A percentile compares a stretch with the other conserved stretches of the same genome.
These are phyloP conservation scores for Aspergillus clavatus DNA, from an alignment of 2,329 filamentous ascomycete genomes.

Conservation along the genomic window DNA sequence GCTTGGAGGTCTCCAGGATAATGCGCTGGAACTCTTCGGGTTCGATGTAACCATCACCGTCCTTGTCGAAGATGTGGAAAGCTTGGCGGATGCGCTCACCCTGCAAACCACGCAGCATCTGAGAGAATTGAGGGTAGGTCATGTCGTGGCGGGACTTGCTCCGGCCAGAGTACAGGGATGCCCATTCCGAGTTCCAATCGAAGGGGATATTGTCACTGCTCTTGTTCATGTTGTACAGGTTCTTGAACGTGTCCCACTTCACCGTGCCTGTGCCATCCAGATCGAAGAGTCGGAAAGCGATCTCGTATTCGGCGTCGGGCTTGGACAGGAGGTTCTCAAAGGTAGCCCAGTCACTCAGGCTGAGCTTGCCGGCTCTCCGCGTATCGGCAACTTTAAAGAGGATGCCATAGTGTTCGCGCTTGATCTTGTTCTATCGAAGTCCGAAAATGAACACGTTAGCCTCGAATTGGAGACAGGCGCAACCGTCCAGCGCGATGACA, in stretches of 20 bases:
- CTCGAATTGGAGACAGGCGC: not conserved
- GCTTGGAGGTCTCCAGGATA: slow-evolving; percentile 83
- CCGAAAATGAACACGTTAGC: slow-evolving; percentile 15
- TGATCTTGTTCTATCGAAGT: slow-evolving; percentile 80
- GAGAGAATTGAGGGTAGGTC: slow-evolving; percentile 93
- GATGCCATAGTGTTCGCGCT: slow-evolving; percentile 88
- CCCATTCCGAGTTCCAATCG: slow-evolving; percentile 97
- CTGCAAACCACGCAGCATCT: slow-evolving; percentile 94
- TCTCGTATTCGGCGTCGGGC: slow-evolving; percentile 97
- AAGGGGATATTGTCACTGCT: slow-evolving; percentile 81
- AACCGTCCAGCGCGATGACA: slow-evolving; percentile 10
- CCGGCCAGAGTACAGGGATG: slow-evolving; percentile 84
- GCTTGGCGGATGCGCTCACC: slow-evolving; percentile 94
- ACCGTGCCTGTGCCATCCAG: slow-evolving; percentile 76
- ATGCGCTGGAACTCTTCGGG: slow-evolving; percentile 96
- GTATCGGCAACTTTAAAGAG: slow-evolving; percentile 90
- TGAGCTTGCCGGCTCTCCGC: slow-evolving; percentile 66
- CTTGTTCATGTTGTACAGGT: slow-evolving; percentile 83
- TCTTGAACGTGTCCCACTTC: slow-evolving; percentile 83
- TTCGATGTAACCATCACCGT: slow-evolving; percentile 90
- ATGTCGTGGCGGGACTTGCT: slow-evolving; percentile 84
- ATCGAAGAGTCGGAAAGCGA: slow-evolving; percentile 95
- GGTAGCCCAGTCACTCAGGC: slow-evolving; percentile 78
- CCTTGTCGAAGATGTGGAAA: slow-evolving; percentile 85
- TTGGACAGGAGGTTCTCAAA: slow-evolving; percentile 93